These are phyloP conservation scores for Pleurozium schreberi DNA, from an alignment of 225 moss, liverwort and hornwort genomes.

Conservation along the genomic window DNA sequence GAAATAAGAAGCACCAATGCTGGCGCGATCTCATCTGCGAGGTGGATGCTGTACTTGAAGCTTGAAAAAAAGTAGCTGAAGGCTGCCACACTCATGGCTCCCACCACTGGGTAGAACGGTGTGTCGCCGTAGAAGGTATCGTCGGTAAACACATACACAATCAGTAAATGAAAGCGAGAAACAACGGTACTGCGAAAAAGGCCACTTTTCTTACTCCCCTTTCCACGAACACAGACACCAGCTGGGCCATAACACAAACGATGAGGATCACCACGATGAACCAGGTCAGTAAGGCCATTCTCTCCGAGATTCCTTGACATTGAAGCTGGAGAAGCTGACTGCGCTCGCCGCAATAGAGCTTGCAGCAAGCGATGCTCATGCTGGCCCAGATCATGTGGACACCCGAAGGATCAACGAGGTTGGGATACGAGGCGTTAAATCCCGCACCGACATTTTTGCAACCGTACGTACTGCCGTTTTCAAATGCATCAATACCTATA, in stretches of 20 bases:
- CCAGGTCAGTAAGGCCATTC: neutral
- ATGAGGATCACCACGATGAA: neutral
- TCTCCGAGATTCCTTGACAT: neutral
- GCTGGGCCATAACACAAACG: neutral
- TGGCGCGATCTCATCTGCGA: neutral
- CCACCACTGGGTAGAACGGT: neutral
- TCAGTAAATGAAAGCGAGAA: neutral
- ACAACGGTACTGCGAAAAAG: fast-evolving
- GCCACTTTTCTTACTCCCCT: neutral
- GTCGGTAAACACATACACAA: neutral
- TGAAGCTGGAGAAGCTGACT: neutral
- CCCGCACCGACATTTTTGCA: neutral
- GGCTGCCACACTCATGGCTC: neutral
- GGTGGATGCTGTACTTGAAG: neutral
- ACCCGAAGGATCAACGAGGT: neutral
- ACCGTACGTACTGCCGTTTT: neutral
- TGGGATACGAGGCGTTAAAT: neutral
- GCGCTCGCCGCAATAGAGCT: neutral
- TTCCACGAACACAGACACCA: neutral
- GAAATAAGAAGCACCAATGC: neutral
- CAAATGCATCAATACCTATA: neutral
- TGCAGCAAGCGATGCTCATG: neutral
- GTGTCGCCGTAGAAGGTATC: neutral
- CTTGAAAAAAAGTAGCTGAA: neutral
- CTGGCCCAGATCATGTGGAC: too few species aligned